Base-by-base conservation (phyloP, 139 green algal species). In the Desmodesmus armatus region DNA sequence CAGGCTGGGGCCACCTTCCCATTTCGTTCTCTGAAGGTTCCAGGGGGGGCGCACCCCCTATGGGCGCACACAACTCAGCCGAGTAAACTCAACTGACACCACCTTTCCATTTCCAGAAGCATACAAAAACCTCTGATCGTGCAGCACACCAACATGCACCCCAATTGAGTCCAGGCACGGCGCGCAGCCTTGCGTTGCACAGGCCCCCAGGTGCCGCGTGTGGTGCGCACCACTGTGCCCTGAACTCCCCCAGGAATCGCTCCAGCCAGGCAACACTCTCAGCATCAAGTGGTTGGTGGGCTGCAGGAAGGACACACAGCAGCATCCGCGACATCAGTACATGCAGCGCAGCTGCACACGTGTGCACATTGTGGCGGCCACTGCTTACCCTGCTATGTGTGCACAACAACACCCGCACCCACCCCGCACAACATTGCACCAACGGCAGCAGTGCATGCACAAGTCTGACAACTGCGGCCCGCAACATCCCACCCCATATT, bases 281-380 rank as follows among this genome's bases (percentile, higher is more conserved):
- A 6, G 91, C 91, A 78, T 94, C 91, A 87, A 96, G 88, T 96
- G 93, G 85, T 96, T 96, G 76, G 94, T 96, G n/a, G 94, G 94
- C 90, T 95, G 83, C 55, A 67, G 79, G 80, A 31, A 27, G 58
- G 55, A 27, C 27, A 5, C 5, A 27, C 58, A 66, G 25, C 58
- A 66, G 58, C n/a, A n/a, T n/a, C n/a, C n/a, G n/a, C n/a, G n/a
- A n/a, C n/a, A n/a, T 25, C 58, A 66, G 58, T 27, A 66, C 58
- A 13, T 62, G 6, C 47, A 58, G 15, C 47, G 47, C 47, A 65
- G n/a, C n/a, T n/a, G n/a, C 17, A 66, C 9, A 31, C 58, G 33
- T 25, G 27, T 35, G 58, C 58, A 66, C 4, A 15, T 31, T 15
- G 21, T 15, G 23, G 58, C 21, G 58, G 21, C 21, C n/a, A n/a